Conservation (phyloP, 345 rosid genomes). For the Eucalyptus marginata region DNA sequence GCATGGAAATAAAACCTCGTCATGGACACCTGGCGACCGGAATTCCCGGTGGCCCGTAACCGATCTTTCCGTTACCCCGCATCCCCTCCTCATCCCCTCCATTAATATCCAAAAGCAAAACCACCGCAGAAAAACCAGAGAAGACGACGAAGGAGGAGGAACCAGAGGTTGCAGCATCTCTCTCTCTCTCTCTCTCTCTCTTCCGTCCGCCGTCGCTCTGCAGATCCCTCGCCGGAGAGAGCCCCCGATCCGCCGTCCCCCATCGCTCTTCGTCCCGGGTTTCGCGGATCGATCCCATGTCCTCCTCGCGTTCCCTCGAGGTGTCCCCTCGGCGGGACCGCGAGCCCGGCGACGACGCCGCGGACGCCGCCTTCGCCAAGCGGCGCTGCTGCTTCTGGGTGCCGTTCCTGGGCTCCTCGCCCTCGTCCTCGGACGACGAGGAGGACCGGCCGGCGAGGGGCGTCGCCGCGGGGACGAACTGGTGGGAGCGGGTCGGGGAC, state of each 20-base stretch:
- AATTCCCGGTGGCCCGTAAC: not conserved
- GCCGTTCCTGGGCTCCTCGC: not conserved
- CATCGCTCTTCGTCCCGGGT: not conserved
- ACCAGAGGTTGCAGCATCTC: not conserved
- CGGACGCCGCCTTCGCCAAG: not conserved
- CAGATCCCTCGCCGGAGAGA: not conserved
- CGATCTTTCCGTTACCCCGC: not conserved
- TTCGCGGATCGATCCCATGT: not conserved
- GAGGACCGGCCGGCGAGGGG: not conserved
- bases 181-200: not conserved
- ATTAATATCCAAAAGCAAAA: not conserved
- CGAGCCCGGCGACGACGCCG: not conserved
- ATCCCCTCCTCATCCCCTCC: not conserved
- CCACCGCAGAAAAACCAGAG: not conserved
- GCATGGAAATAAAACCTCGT: not conserved
- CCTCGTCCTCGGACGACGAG: not conserved
- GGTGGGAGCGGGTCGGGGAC: constrained; percentile 13
- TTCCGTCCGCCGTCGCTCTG: not conserved
- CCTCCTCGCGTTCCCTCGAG: not conserved
- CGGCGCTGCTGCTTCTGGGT: constrained; percentile 4
- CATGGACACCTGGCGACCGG: not conserved
- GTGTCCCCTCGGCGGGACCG: not conserved
- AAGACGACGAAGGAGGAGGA: not conserved
- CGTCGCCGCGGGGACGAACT: not conserved
- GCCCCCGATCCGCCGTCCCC: not conserved